A percentile compares a stretch with the other conserved stretches of the same genome.
Conservation (phyloP, 805 yeast species). For the Kockiozyma suomiensis region DNA sequence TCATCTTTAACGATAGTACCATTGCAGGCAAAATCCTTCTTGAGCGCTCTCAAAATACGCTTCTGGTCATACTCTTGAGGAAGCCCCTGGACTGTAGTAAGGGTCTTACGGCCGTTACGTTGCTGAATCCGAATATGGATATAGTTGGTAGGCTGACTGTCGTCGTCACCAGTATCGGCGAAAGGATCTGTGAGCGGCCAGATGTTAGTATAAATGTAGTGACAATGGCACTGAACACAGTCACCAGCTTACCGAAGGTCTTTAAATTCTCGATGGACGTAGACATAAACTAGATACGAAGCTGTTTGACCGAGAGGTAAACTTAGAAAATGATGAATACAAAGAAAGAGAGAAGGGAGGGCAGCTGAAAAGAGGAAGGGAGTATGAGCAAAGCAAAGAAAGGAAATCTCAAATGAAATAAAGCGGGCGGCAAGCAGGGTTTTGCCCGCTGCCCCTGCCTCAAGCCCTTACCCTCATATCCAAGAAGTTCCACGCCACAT, state of each 20-base stretch:
- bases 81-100: slow-evolving; percentile 97
- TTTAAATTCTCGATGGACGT: slow-evolving; percentile 78
- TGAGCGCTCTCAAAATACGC: slow-evolving; percentile 87
- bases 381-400: too few species aligned
- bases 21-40: slow-evolving; percentile 98
- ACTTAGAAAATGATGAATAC: not conserved
- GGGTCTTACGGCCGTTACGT: slow-evolving; percentile 98
- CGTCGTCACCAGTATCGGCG: slow-evolving; percentile 99
- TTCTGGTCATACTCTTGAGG: slow-evolving; percentile 94
- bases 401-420: not conserved
- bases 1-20: slow-evolving; percentile 97
- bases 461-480: not conserved
- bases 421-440: not conserved
- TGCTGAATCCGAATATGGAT: slow-evolving; percentile 96
- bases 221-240: not conserved
- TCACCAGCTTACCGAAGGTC: slow-evolving; percentile 44
- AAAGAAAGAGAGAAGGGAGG: not conserved
- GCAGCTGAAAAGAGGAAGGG: too few species aligned
- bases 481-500: not conserved
- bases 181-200: slow-evolving; percentile 66
- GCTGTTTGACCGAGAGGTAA: slow-evolving; percentile 19
- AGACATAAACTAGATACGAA: slow-evolving; percentile 46
- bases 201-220: not conserved
- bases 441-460: slow-evolving; percentile 1
- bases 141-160: slow-evolving; percentile 89